phyloP scores from a whole-genome alignment of 2,329 filamentous ascomycete species.

The Helicocarpus griseus region DNA sequence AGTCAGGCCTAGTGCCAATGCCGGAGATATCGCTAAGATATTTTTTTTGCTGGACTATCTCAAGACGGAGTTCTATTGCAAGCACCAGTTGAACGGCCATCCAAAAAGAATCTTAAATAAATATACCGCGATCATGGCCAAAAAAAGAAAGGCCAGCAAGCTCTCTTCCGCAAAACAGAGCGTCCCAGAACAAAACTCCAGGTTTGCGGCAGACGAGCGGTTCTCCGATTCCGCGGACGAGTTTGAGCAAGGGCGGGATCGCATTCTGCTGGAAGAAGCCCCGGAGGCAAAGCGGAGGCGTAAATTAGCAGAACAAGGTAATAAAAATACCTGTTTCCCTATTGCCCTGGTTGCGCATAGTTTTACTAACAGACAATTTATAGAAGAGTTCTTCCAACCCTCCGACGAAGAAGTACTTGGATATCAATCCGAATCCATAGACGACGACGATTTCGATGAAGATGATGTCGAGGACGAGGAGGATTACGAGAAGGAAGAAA shows the following conservation, averaged over 20 bases:
- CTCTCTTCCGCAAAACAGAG: slow-evolving; percentile 24
- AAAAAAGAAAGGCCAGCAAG: slow-evolving; percentile 59
- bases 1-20: not conserved
- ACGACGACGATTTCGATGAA: slow-evolving; percentile 38
- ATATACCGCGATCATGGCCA: slow-evolving; percentile 40
- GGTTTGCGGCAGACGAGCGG: slow-evolving; percentile 50
- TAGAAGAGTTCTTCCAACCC: slow-evolving; percentile 48
- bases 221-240: slow-evolving; percentile 92
- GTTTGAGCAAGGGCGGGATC: slow-evolving; percentile 78
- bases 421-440: slow-evolving; percentile 35
- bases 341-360: not conserved
- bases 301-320: slow-evolving; percentile 58
- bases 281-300: slow-evolving; percentile 68
- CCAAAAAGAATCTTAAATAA: too few relatives aligned
- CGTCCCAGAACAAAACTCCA: slow-evolving; percentile 20
- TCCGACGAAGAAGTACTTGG: slow-evolving; percentile 56
- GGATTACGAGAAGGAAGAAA: slow-evolving; percentile 23
- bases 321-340: slow-evolving; percentile 6
- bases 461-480: slow-evolving; percentile 28
- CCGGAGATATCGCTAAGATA: not conserved
- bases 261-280: slow-evolving; percentile 73
- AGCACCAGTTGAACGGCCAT: too few relatives aligned
- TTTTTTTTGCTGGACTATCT: too few relatives aligned
- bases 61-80: too few relatives aligned
- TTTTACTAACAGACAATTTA: not conserved